Evolutionary conservation across 2,329 filamentous ascomycete species (phyloP).

Genomic region (Penicillium sp.): DNA sequence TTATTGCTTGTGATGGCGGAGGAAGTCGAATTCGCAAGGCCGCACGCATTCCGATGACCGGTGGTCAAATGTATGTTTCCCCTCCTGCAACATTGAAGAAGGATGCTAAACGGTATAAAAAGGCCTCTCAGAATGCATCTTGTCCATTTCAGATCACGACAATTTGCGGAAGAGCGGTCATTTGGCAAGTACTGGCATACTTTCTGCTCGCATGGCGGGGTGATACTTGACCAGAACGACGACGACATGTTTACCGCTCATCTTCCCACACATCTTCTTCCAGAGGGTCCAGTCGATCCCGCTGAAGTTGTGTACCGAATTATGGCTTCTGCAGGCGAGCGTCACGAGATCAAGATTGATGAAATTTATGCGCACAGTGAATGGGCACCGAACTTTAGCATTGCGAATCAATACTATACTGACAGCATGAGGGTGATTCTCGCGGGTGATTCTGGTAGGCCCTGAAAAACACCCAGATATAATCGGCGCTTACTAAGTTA

Average conservation of each 20-base stretch:
- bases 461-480: background rate
- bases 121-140: conserved; percentile 29
- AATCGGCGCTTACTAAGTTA: background rate
- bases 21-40: conserved; percentile 9
- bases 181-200: conserved; percentile 40
- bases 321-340: conserved; percentile 10
- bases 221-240: conserved; percentile 38
- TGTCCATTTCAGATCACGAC: conserved; percentile 38
- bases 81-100: too few relatives aligned
- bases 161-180: conserved; percentile 27
- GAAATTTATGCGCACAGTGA: conserved; percentile 35
- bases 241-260: conserved; percentile 41
- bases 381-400: conserved; percentile 35
- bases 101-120: background rate
- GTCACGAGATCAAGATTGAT: conserved; percentile 35
- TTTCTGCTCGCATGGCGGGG: conserved; percentile 29
- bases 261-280: conserved; percentile 19
- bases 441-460: conserved; percentile 7
- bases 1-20: conserved; percentile 32
- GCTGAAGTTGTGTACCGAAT: background rate
- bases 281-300: conserved; percentile 1
- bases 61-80: conserved; percentile 13
- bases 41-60: conserved; percentile 5
- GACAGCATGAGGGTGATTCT: conserved; percentile 1
- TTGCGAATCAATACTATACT: conserved; percentile 2